Evolutionary conservation across 306 rosid species (phyloP).

Genomic region (Neltuma alba): DNA sequence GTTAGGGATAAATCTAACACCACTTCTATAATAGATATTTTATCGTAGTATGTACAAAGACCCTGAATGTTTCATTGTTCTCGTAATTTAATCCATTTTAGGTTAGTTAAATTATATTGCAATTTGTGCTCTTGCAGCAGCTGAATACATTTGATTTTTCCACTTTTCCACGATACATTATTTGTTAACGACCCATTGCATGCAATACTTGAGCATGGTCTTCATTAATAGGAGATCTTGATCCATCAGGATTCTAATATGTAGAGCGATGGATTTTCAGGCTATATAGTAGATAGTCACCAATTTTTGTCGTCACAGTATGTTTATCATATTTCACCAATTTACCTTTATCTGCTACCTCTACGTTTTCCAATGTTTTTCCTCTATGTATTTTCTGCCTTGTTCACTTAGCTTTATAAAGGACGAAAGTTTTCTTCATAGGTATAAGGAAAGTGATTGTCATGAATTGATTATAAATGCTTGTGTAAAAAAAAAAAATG

Average conservation of each 20-base stretch:
- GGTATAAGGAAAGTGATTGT: constrained; percentile 5
- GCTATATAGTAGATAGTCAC: not conserved
- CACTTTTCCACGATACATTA: not conserved
- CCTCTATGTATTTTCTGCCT: not conserved
- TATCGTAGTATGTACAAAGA: not conserved
- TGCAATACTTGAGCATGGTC: not conserved
- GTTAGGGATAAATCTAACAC: not conserved
- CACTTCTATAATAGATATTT: not conserved
- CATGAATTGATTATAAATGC: not conserved
- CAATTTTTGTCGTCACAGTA: not conserved
- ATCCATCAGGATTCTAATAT: not conserved
- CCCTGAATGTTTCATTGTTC: not conserved
- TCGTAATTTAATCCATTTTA: not conserved
- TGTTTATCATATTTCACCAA: not conserved
- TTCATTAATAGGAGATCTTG: not conserved
- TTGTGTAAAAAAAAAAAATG: not conserved
- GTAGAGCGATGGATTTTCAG: too few relatives aligned
- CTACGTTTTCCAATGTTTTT: not conserved
- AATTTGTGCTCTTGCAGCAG: not conserved
- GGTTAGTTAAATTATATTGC: not conserved
- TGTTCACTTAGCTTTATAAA: not conserved
- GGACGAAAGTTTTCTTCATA: not conserved
- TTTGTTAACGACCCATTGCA: not conserved
- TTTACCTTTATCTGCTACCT: not conserved
- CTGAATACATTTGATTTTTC: not conserved